Conservation (phyloP, 257 asterid species). For the Ilex aquifolium region DNA sequence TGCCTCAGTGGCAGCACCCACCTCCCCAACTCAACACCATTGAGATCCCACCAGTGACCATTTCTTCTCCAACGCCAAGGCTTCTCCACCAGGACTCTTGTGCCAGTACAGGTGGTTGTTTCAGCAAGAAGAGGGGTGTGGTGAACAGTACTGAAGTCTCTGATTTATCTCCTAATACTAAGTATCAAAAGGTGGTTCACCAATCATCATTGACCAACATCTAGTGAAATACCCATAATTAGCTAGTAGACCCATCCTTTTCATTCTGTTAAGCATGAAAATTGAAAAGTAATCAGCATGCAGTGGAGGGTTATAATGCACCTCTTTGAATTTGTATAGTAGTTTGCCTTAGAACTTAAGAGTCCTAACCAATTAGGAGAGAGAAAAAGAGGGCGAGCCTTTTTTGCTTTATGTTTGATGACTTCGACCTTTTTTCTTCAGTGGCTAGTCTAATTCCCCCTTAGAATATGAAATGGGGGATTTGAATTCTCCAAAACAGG, state of each 20-base stretch:
- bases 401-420: slow-evolving; percentile 42
- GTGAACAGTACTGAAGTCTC: slow-evolving; percentile 12
- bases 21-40: slow-evolving; percentile 85
- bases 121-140: slow-evolving; percentile 48
- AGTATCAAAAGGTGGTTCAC: slow-evolving; percentile 70
- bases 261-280: slow-evolving; percentile 19
- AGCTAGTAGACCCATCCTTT: slow-evolving; percentile 30
- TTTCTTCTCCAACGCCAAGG: slow-evolving; percentile 37
- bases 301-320: too few relatives aligned
- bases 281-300: slow-evolving; percentile 11
- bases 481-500: slow-evolving; percentile 42
- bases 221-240: slow-evolving; percentile 18
- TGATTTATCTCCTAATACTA: slow-evolving; percentile 45
- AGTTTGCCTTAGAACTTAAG: slow-evolving; percentile 59
- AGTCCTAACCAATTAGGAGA: slow-evolving; percentile 38
- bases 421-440: slow-evolving; percentile 30
- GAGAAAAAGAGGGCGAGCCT: slow-evolving; percentile 31
- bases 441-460: slow-evolving; percentile 37
- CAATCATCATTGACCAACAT: slow-evolving; percentile 60
- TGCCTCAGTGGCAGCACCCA: slow-evolving; percentile 96
- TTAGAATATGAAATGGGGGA: slow-evolving; percentile 32
- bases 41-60: slow-evolving; percentile 88
- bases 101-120: slow-evolving; percentile 30
- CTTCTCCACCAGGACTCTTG: slow-evolving; percentile 42
- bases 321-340: slow-evolving; percentile 38